Conservation (phyloP, 148 eudicot species). For the Amaranthus cruentus region DNA sequence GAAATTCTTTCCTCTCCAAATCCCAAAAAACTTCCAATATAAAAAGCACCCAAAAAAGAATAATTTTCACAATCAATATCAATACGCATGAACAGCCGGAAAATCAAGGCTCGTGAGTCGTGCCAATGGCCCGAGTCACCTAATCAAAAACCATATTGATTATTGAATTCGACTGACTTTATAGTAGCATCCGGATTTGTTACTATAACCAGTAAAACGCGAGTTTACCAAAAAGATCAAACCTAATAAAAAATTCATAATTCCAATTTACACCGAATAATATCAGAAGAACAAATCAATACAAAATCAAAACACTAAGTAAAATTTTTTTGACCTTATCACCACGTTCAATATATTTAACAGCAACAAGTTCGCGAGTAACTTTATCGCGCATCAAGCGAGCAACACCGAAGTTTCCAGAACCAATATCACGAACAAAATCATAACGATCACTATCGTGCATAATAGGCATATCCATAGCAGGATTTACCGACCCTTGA, state of each 20-base stretch:
- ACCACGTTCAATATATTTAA: slow-evolving; percentile 81
- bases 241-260: background rate
- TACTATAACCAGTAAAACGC: too few species aligned
- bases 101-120: too few species aligned
- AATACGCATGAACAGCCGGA: too few species aligned
- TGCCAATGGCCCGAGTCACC: too few species aligned
- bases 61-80: too few species aligned
- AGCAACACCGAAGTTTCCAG: slow-evolving; percentile 80
- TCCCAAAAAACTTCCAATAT: background rate
- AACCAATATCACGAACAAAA: slow-evolving; percentile 64
- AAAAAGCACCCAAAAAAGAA: background rate
- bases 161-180: too few species aligned
- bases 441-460: slow-evolving; percentile 68
- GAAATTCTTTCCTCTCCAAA: background rate
- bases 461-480: slow-evolving; percentile 70
- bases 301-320: background rate
- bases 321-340: slow-evolving; percentile 42
- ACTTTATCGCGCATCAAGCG: slow-evolving; percentile 64
- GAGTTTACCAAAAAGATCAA: too few species aligned
- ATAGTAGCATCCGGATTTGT: too few species aligned
- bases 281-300: too few species aligned
- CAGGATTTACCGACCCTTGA: slow-evolving; percentile 32
- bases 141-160: too few species aligned
- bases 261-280: background rate
- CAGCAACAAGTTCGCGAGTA: slow-evolving; percentile 66